A percentile compares a stretch with the other conserved stretches of the same genome.
These are phyloP conservation scores for Terfezia boudieri DNA, from an alignment of 495 filamentous ascomycete species.

Conservation along the genomic window DNA sequence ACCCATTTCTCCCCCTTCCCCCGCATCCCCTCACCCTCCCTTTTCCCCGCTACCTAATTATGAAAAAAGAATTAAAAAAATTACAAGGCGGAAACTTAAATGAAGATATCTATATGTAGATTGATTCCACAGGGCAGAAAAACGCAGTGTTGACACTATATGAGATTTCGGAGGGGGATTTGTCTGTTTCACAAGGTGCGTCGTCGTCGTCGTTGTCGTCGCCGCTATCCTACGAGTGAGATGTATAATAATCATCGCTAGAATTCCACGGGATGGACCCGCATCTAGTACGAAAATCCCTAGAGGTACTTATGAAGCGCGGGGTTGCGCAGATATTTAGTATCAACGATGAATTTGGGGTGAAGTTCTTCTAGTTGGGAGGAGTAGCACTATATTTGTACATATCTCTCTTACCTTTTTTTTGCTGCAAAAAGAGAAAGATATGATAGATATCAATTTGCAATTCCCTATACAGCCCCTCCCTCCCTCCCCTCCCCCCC, in stretches of 20 bases:
- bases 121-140: conserved; percentile 53
- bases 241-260: conserved; percentile 10
- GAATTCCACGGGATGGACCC: conserved; percentile 78
- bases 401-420: not conserved
- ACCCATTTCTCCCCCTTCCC: too few relatives aligned
- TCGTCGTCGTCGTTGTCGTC: not conserved
- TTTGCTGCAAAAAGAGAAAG: too few relatives aligned
- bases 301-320: conserved; percentile 59
- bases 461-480: too few relatives aligned
- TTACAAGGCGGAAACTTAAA: too few relatives aligned
- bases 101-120: conserved; percentile 19
- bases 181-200: conserved; percentile 34
- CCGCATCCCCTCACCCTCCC: too few relatives aligned
- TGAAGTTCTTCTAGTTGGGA: conserved; percentile 69
- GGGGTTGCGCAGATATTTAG: conserved; percentile 91
- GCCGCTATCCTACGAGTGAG: too few relatives aligned
- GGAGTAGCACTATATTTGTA: not conserved
- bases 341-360: conserved; percentile 48
- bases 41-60: too few relatives aligned
- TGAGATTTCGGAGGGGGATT: conserved; percentile 48
- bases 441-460: too few relatives aligned
- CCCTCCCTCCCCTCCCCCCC: too few relatives aligned
- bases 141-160: conserved; percentile 53
- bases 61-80: too few relatives aligned
- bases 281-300: conserved; percentile 53